These are phyloP conservation scores for Candida khao-thaluensis DNA, from an alignment of 805 yeast species.

Conservation along the genomic window DNA sequence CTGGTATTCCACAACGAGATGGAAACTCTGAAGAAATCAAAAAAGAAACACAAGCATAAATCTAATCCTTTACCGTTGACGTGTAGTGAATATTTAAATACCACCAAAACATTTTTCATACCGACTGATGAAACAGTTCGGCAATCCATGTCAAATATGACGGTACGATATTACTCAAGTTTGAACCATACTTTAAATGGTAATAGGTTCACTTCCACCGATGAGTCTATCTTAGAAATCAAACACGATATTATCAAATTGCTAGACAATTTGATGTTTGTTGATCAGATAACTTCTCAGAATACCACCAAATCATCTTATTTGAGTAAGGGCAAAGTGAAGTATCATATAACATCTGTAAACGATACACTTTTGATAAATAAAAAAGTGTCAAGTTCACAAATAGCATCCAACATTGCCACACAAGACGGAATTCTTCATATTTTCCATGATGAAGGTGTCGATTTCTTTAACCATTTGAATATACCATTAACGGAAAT, in stretches of 20 bases:
- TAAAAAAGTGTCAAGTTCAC: slow-evolving; percentile 15
- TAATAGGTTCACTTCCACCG: slow-evolving; percentile 23
- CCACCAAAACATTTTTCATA: slow-evolving; percentile 29
- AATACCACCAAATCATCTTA: slow-evolving; percentile 7
- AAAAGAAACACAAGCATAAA: slow-evolving; percentile 11
- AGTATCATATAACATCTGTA: slow-evolving; percentile 16
- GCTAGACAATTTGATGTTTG: slow-evolving; percentile 26
- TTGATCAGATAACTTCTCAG: slow-evolving; percentile 6
- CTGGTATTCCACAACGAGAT: slow-evolving; percentile 12
- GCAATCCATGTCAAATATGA: slow-evolving; percentile 26
- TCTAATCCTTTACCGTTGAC: slow-evolving; percentile 17
- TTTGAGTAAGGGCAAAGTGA: slow-evolving; percentile 7
- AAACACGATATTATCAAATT: slow-evolving; percentile 26
- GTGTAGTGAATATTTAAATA: slow-evolving; percentile 29
- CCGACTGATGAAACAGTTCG: slow-evolving; percentile 33
- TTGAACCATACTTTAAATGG: slow-evolving; percentile 20
- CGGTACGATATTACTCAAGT: slow-evolving; percentile 28
- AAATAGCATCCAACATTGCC: slow-evolving; percentile 18
- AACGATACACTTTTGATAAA: slow-evolving; percentile 22
- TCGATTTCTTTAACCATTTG: slow-evolving; percentile 22
- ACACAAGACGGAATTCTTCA: slow-evolving; percentile 37
- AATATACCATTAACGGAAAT: slow-evolving; percentile 24
- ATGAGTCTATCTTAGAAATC: slow-evolving; percentile 32
- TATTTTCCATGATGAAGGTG: slow-evolving; percentile 20
- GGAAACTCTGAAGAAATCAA: neutral